Evolutionary conservation across 768 basidiomycete species (phyloP).

Genomic region (Naganishia friedmannii): DNA sequence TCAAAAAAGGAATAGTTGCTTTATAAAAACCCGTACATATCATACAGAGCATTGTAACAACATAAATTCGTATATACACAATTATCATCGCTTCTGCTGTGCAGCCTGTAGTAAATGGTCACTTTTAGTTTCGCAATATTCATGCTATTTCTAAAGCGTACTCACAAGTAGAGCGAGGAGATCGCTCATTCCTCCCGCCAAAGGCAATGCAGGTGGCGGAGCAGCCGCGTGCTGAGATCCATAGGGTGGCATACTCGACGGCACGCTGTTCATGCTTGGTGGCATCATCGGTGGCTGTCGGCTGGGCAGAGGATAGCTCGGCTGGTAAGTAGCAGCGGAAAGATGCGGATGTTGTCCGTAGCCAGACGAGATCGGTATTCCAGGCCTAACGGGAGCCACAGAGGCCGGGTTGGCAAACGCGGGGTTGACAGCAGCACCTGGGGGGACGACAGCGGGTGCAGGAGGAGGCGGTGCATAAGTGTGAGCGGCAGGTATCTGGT

Average conservation of each 20-base stretch:
- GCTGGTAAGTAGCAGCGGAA: not conserved
- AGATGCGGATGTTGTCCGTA: slow-evolving; percentile 3
- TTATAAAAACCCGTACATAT: no score
- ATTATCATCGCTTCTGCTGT: not conserved
- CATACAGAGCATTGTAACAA: no score
- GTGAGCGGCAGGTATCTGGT: not conserved
- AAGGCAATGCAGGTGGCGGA: not conserved
- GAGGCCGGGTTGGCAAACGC: slow-evolving; percentile 3
- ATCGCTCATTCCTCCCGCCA: slow-evolving; percentile 11
- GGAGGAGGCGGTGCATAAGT: not conserved
- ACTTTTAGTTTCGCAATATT: not conserved
- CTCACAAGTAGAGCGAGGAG: slow-evolving; percentile 11
- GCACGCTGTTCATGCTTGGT: no score
- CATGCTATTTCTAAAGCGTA: not conserved
- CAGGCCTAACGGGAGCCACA: not conserved
- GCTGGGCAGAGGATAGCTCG: not conserved
- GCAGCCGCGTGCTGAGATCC: not conserved
- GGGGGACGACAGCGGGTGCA: not conserved
- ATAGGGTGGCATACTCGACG: not conserved
- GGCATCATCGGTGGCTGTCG: not conserved
- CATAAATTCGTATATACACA: no score
- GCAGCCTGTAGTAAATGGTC: not conserved
- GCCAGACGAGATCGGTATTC: not conserved
- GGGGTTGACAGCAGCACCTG: not conserved
- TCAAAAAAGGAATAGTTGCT: no score